Conservation (phyloP, 129 eudicot species). For the Flaveria robusta region DNA sequence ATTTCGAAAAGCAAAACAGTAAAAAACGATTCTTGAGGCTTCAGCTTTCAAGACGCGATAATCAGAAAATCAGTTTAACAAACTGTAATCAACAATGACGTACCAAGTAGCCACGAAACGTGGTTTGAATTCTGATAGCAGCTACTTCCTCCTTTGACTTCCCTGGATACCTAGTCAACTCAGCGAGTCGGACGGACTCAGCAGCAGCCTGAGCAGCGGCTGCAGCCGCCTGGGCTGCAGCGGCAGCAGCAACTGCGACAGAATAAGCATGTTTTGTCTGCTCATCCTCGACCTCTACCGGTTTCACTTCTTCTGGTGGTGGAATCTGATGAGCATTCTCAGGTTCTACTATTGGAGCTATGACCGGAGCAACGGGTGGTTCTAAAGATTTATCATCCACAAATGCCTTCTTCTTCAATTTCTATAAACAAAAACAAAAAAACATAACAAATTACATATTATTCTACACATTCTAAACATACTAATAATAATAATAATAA, state of each 20-base stretch:
- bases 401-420: conserved; percentile 32
- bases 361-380: conserved; percentile 33
- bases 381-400: conserved; percentile 34
- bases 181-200: conserved; percentile 56
- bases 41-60: neutral
- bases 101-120: conserved; percentile 90
- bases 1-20: too few relatives aligned
- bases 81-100: conserved; percentile 23
- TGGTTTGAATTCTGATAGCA: conserved; percentile 75
- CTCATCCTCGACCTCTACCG: conserved; percentile 57
- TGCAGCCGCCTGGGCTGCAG: conserved; percentile 68
- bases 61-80: neutral
- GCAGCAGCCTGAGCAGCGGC: conserved; percentile 70
- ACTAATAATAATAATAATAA: neutral
- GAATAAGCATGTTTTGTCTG: conserved; percentile 63
- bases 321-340: conserved; percentile 32
- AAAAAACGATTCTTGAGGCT: neutral
- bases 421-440: conserved; percentile 13
- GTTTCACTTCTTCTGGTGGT: conserved; percentile 38
- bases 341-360: conserved; percentile 29
- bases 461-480: neutral
- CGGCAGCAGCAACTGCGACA: conserved; percentile 67
- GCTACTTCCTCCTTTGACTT: conserved; percentile 79
- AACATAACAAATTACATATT: neutral
- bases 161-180: conserved; percentile 49